Evolutionary conservation across 1,139 yeast genomes (phyloP).

Genomic region (Suhomyces chickasaworum): DNA sequence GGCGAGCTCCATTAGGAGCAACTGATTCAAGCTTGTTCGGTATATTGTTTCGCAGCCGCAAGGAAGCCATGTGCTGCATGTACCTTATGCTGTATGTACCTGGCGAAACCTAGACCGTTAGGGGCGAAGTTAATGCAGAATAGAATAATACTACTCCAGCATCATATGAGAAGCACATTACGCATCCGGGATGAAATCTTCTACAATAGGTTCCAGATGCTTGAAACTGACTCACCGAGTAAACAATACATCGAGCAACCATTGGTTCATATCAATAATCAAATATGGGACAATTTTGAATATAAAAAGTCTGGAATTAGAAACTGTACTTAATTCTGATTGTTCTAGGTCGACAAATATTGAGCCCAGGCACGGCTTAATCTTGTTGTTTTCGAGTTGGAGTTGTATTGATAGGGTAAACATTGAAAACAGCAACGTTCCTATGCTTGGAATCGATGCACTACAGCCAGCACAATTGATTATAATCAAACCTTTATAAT

Average conservation of each 20-base stretch:
- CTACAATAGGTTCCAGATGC: not conserved
- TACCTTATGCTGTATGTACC: not conserved
- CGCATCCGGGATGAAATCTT: not conserved
- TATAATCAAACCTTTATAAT: constrained; percentile 3
- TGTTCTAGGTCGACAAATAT: not conserved
- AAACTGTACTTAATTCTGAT: not conserved
- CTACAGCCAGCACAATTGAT: not conserved
- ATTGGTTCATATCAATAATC: not conserved
- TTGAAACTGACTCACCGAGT: not conserved
- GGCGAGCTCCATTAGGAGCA: not conserved
- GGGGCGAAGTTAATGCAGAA: constrained; percentile 2
- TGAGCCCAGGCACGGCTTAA: not conserved
- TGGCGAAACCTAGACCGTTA: constrained; percentile 1
- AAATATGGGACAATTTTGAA: not conserved
- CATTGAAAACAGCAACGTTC: not conserved
- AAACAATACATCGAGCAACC: not conserved
- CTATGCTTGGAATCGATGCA: not conserved
- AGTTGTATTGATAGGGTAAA: not conserved
- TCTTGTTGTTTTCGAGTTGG: not conserved
- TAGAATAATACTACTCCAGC: not conserved
- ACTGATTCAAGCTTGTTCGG: not conserved
- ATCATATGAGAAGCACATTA: not conserved
- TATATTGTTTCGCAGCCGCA: constrained; percentile 8
- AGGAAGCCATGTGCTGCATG: constrained; percentile 1
- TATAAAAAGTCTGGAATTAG: not conserved